Conservation (phyloP, 306 rosid genomes). For the Abrus pulchellus region DNA sequence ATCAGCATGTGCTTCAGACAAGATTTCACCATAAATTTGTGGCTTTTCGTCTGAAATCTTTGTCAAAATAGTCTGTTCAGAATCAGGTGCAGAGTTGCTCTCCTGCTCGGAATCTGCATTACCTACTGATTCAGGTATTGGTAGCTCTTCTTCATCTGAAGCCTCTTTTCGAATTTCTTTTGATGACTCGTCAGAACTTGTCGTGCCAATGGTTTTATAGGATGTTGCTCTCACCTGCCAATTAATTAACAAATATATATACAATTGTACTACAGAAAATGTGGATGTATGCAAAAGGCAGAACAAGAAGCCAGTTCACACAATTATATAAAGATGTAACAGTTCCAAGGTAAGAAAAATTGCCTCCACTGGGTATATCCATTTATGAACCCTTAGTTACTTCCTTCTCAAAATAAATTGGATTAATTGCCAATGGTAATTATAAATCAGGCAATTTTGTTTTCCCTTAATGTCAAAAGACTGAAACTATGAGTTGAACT, state of each 20-base stretch:
- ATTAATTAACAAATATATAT: conserved; percentile 45
- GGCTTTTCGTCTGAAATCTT: conserved; percentile 64
- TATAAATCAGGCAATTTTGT: conserved; percentile 6
- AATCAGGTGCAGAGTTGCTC: conserved; percentile 60
- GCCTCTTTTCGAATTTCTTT: conserved; percentile 76
- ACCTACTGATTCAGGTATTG: conserved; percentile 54
- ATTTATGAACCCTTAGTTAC: background rate
- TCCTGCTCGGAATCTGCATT: conserved; percentile 66
- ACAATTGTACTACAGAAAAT: conserved; percentile 32
- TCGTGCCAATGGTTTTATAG: conserved; percentile 54
- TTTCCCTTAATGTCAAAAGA: conserved; percentile 10
- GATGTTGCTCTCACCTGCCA: conserved; percentile 77
- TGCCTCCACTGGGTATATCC: background rate
- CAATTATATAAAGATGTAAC: conserved; percentile 34
- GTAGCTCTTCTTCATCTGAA: conserved; percentile 83
- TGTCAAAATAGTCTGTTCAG: conserved; percentile 57
- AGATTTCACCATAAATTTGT: conserved; percentile 49
- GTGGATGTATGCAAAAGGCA: conserved; percentile 4
- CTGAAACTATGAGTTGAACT: conserved; percentile 36
- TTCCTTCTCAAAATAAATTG: conserved; percentile 16
- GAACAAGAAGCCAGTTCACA: conserved; percentile 20
- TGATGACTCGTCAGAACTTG: conserved; percentile 77
- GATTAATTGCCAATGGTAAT: background rate
- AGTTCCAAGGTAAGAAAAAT: conserved; percentile 1
- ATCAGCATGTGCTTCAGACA: conserved; percentile 77